Conservation (phyloP, 495 filamentous ascomycete species). For the Alectoria sarmentosa region DNA sequence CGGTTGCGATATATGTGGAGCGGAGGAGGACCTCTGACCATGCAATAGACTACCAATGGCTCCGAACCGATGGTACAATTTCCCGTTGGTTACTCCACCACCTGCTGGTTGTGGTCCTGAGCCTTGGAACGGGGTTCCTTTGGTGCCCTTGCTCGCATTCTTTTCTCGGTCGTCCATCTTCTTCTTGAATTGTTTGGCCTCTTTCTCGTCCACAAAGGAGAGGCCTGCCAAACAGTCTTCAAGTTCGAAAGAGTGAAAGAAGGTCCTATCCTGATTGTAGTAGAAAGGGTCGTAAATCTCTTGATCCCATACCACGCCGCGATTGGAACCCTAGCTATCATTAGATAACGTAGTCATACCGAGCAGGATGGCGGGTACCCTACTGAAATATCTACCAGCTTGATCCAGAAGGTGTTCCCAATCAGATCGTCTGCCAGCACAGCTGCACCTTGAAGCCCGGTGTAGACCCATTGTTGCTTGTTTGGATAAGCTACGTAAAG, state of each 20-base stretch:
- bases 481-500: slow-evolving; percentile 93
- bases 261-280: slow-evolving; percentile 93
- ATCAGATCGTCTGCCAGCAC: slow-evolving; percentile 92
- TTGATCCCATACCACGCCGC: slow-evolving; percentile 96
- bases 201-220: slow-evolving; percentile 92
- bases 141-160: slow-evolving; percentile 81
- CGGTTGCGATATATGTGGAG: slow-evolving; percentile 46
- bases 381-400: slow-evolving; percentile 93
- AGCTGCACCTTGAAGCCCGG: slow-evolving; percentile 86
- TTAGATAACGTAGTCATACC: slow-evolving; percentile 7
- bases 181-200: slow-evolving; percentile 88
- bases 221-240: slow-evolving; percentile 84
- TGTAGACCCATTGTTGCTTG: slow-evolving; percentile 82
- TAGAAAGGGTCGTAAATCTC: slow-evolving; percentile 91
- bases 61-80: slow-evolving; percentile 41
- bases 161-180: slow-evolving; percentile 94
- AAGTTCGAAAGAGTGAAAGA: slow-evolving; percentile 95
- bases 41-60: slow-evolving; percentile 59
- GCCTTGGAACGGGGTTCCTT: slow-evolving; percentile 61
- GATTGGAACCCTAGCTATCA: slow-evolving; percentile 54
- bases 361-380: slow-evolving; percentile 32
- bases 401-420: slow-evolving; percentile 93
- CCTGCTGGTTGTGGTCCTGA: slow-evolving; percentile 41
- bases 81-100: slow-evolving; percentile 36
- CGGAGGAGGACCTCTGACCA: slow-evolving; percentile 61